Evolutionary conservation across 208 protist species (phyloP).

Genomic region (Acanthamoeba culbertsoni): DNA sequence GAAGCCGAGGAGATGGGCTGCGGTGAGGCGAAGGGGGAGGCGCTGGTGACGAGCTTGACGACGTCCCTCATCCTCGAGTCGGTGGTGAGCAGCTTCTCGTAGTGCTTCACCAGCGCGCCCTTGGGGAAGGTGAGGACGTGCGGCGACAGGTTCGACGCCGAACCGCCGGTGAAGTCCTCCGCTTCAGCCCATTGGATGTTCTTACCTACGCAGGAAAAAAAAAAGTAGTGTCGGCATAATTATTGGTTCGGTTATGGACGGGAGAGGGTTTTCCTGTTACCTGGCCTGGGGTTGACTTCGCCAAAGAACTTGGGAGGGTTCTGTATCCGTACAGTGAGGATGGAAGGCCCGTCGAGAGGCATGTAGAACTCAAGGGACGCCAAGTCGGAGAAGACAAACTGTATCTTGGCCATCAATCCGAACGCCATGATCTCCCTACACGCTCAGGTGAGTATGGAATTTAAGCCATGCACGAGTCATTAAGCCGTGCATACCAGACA

Average conservation of each 20-base stretch:
- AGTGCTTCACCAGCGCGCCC: slow-evolving; percentile 4
- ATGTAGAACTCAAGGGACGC: neutral
- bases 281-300: neutral
- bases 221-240: too few species aligned
- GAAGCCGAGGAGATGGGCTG: neutral
- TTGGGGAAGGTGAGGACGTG: slow-evolving; percentile 30
- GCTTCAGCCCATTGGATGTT: neutral
- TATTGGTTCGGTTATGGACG: too few species aligned
- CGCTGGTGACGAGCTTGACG: neutral
- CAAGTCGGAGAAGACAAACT: neutral
- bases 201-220: neutral
- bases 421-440: slow-evolving; percentile 10
- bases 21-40: neutral
- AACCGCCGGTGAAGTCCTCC: neutral
- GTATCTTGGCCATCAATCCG: slow-evolving; percentile 9
- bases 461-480: neutral
- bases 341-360: neutral
- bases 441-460: neutral
- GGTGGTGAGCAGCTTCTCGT: neutral
- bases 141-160: neutral
- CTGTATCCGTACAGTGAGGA: neutral
- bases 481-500: neutral
- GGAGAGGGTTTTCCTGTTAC: too few species aligned
- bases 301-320: neutral
- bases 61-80: neutral